phyloP scores from a whole-genome alignment of 352 stramenopile species.

The Pythium brassicae region DNA sequence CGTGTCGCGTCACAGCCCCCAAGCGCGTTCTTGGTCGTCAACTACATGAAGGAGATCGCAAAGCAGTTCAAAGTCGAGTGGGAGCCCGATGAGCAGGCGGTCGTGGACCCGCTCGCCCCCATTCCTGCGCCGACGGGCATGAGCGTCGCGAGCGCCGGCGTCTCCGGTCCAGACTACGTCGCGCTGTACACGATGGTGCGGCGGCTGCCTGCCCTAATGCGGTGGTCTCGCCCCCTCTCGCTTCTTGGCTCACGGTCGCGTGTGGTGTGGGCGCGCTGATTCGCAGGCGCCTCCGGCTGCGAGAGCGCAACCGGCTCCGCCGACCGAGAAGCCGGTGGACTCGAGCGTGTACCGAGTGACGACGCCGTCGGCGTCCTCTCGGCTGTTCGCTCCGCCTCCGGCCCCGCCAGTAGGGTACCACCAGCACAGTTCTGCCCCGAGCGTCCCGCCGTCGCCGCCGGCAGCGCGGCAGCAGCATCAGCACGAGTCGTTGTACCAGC shows the following conservation, averaged over 20 bases:
- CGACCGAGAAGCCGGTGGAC: slow-evolving; percentile 22
- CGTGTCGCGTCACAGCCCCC: no score
- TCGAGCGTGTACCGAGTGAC: slow-evolving; percentile 8
- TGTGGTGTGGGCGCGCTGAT: not conserved
- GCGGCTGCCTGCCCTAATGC: not conserved
- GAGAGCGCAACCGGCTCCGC: slow-evolving; percentile 33
- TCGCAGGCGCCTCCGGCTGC: slow-evolving; percentile 38
- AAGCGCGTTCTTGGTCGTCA: slow-evolving; percentile 91
- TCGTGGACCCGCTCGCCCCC: slow-evolving; percentile 76
- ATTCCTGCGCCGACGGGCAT: slow-evolving; percentile 88
- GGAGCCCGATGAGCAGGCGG: slow-evolving; percentile 76
- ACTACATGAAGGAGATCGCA: slow-evolving; percentile 95
- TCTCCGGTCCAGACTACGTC: slow-evolving; percentile 83
- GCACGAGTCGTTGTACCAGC: slow-evolving; percentile 18
- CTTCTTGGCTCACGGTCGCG: not conserved
- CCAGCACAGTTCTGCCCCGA: slow-evolving; percentile 2
- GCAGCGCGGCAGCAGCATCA: not conserved
- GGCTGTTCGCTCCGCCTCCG: slow-evolving; percentile 25
- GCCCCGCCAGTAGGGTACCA: not conserved
- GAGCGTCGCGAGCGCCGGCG: slow-evolving; percentile 70
- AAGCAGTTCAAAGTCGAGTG: slow-evolving; percentile 95
- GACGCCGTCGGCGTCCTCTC: slow-evolving; percentile 12
- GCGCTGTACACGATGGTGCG: slow-evolving; percentile 63
- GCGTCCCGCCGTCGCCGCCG: not conserved
- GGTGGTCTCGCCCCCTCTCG: not conserved